Percentiles rank a stretch among this genome's conserved stretches.
phyloP scores from a whole-genome alignment of 2,329 filamentous ascomycete genomes.

The Knufia fluminis region DNA sequence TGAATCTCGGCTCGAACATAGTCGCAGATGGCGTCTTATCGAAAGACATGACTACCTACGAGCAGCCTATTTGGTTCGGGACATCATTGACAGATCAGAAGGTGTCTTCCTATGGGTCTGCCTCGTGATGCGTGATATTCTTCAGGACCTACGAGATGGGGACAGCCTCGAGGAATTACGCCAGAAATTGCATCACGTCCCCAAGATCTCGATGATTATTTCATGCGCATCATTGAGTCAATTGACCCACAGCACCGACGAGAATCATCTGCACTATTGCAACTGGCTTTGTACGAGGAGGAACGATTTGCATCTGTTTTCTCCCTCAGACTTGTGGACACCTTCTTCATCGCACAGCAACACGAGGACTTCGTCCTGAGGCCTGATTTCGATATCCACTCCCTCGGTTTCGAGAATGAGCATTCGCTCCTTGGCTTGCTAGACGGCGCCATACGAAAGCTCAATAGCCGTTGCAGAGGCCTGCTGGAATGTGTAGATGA shows the following conservation, averaged over 20 bases:
- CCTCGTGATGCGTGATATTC: slow-evolving; percentile 36
- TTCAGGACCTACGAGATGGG: slow-evolving; percentile 10
- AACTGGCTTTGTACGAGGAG: slow-evolving; percentile 11
- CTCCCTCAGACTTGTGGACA: background rate
- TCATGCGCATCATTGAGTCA: slow-evolving; percentile 10
- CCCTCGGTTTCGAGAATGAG: background rate
- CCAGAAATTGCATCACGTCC: slow-evolving; percentile 7
- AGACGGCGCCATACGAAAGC: background rate
- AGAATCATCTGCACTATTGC: slow-evolving; percentile 11
- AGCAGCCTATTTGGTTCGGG: background rate
- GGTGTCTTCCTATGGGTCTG: slow-evolving; percentile 41
- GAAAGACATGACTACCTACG: background rate
- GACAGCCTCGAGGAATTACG: slow-evolving; percentile 3
- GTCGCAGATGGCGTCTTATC: background rate
- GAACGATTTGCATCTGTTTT: background rate
- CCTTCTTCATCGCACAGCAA: background rate
- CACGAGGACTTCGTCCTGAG: background rate
- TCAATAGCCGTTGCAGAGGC: slow-evolving; percentile 7
- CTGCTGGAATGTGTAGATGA: background rate
- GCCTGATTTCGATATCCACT: background rate
- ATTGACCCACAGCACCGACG: slow-evolving; percentile 8
- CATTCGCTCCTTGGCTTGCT: background rate
- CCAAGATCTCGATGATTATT: slow-evolving; percentile 12
- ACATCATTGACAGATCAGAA: slow-evolving; percentile 30
- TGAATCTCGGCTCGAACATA: background rate